These are phyloP conservation scores for Trichocomaceae sp. DNA, from an alignment of 2,329 filamentous ascomycete species.

Conservation along the genomic window DNA sequence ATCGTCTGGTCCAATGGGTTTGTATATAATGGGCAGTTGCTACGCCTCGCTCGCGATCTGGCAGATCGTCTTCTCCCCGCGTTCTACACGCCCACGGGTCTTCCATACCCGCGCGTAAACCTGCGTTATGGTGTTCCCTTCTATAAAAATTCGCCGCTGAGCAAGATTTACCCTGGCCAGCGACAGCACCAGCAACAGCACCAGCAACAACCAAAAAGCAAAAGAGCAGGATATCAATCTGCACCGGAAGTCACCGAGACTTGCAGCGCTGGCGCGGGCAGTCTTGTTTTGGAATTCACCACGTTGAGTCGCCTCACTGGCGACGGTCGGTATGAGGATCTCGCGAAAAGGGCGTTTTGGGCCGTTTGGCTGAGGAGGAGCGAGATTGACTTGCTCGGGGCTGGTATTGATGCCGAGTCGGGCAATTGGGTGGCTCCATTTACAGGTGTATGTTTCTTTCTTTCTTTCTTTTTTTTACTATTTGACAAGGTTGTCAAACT, in stretches of 20 bases:
- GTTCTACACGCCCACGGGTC: constrained; percentile 82
- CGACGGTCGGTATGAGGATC: constrained; percentile 78
- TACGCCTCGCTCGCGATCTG: constrained; percentile 83
- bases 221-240: constrained; percentile 25
- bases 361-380: constrained; percentile 88
- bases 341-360: constrained; percentile 92
- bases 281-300: constrained; percentile 86
- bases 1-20: constrained; percentile 73
- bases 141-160: constrained; percentile 77
- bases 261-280: constrained; percentile 94
- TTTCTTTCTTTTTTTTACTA: background rate
- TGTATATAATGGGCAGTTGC: constrained; percentile 78
- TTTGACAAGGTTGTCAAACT: background rate
- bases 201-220: constrained; percentile 33
- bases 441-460: constrained; percentile 53
- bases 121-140: constrained; percentile 85
- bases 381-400: constrained; percentile 77
- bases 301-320: constrained; percentile 82
- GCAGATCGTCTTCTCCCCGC: constrained; percentile 79
- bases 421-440: constrained; percentile 83
- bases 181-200: constrained; percentile 15
- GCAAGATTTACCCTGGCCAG: constrained; percentile 47
- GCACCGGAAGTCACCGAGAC: constrained; percentile 81
- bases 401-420: constrained; percentile 85
- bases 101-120: constrained; percentile 93